Evolutionary conservation across 164 flowering plant genomes (phyloP).

Genomic region (Vitis cinerea): DNA sequence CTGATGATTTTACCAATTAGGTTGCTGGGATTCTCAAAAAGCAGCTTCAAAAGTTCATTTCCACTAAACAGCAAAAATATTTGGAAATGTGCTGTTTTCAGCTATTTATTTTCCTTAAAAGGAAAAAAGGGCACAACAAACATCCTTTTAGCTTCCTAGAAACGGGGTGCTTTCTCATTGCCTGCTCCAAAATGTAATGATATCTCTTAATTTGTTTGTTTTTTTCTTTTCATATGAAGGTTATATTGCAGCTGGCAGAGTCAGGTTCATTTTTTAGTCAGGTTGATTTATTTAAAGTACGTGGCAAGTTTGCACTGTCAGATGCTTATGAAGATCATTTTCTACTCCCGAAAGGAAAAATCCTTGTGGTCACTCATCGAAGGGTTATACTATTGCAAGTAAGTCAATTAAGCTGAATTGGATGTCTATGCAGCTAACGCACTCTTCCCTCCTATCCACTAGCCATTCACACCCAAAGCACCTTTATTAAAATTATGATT

Average conservation of each 20-base stretch:
- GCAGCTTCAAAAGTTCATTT: too few relatives aligned
- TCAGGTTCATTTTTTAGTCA: conserved; percentile 89
- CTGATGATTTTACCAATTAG: too few relatives aligned
- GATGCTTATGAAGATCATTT: conserved; percentile 99
- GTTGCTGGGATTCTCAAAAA: too few relatives aligned
- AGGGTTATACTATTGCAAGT: conserved; percentile 85
- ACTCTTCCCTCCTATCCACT: neutral
- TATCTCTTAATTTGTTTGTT: neutral
- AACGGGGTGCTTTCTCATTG: too few relatives aligned
- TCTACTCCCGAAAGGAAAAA: conserved; percentile 80
- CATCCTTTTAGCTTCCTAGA: too few relatives aligned
- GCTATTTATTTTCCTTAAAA: too few relatives aligned
- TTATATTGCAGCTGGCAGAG: conserved; percentile 92
- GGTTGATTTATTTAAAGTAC: conserved; percentile 94
- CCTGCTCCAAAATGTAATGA: neutral
- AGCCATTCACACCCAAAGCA: neutral
- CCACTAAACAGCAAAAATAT: too few relatives aligned
- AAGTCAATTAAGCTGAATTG: conserved; percentile 17
- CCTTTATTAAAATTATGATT: neutral
- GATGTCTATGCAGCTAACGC: neutral
- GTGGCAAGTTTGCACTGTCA: conserved; percentile 94
- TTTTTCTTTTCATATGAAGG: conserved; percentile 45
- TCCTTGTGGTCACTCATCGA: conserved; percentile 81
- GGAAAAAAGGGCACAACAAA: too few relatives aligned
- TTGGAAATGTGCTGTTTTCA: too few relatives aligned